Conservation (phyloP, 2,329 filamentous ascomycete species). For the Botryotinia calthae region DNA sequence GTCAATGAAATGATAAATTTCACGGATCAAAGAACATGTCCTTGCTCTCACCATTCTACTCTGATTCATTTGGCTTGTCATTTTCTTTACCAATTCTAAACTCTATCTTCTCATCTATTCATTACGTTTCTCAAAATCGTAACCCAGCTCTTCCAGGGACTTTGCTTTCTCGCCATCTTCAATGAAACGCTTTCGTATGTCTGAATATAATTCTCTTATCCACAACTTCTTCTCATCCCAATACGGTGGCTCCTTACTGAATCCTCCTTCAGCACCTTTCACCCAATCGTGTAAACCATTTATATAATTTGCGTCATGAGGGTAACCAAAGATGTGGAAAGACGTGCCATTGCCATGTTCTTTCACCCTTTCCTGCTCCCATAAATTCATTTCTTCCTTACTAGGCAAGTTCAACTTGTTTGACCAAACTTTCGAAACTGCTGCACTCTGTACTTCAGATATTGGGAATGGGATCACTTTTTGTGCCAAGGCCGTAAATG, state of each 20-base stretch:
- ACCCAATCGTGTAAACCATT: slow-evolving; percentile 67
- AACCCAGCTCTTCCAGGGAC: slow-evolving; percentile 70
- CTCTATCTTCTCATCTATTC: not conserved
- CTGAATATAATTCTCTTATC: slow-evolving; percentile 64
- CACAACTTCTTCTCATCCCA: slow-evolving; percentile 73
- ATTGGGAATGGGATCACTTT: slow-evolving; percentile 87
- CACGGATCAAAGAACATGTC: not conserved
- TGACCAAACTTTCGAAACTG: slow-evolving; percentile 74
- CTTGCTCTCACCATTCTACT: not conserved
- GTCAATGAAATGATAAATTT: not conserved
- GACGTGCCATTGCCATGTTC: slow-evolving; percentile 46
- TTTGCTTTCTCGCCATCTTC: slow-evolving; percentile 61
- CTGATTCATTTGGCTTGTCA: not conserved
- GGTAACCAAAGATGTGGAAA: slow-evolving; percentile 51
- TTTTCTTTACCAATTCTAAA: not conserved
- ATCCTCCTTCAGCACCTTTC: slow-evolving; percentile 45
- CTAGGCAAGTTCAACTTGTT: slow-evolving; percentile 65
- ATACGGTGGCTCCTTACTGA: slow-evolving; percentile 64
- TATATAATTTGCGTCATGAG: slow-evolving; percentile 66
- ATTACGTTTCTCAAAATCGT: slow-evolving; percentile 44
- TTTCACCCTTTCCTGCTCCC: slow-evolving; percentile 53
- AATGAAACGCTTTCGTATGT: slow-evolving; percentile 72
- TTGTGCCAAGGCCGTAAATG: slow-evolving; percentile 72
- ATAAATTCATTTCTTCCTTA: slow-evolving; percentile 61
- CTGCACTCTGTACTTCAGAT: slow-evolving; percentile 74